Base-by-base conservation (phyloP, 345 rosid species). In the Brassica incana region DNA sequence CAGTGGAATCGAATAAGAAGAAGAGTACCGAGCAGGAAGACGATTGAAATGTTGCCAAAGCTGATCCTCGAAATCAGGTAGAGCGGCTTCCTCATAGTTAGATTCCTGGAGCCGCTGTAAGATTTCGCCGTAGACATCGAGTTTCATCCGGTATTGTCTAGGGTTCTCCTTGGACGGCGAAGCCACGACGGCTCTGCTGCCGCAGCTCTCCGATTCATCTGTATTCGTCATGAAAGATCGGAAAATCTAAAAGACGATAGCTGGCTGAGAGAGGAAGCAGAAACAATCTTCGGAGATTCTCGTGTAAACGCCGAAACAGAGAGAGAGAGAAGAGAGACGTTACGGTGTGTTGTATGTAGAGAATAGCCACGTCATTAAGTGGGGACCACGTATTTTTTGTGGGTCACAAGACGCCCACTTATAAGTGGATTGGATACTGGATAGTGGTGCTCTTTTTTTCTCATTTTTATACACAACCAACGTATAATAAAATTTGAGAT, bases 31-130 rank as follows among this genome's bases (percentile, higher is more conserved):
- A 71, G 97, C 94, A 66, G 99, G 98, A 48, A 93, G 88, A 40
- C 98, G 96, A 80, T 90, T 88, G 88, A 93, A 91, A 84, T 95
- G 98, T 65, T 87, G 87, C 96, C 97, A 95, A 18, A 95, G 96
- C 76, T 89, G 89, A 87, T 93, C 96, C 43, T 93, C 97, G 61
- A 95, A 95, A 67, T 88, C 94, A 58, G 94, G 90, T 38, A 83
- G 85, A 78, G 72, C 78, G 1, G 97, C 96, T 50, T 91, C 97
- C 45, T 88, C 94, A 64, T 82, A 85, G 76, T 84, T 88, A 56
- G 85, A 93, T 18, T 90, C 92, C 77, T 85, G 93, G 14, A 95
- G 78, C 27, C 99, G 85, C 58, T 84, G 87, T 61, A 91, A 89
- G 43, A 95, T 92, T 78, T 95, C 98, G 69, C 78, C 75, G 69